These are phyloP conservation scores for Gracilaria gracilis DNA, from an alignment of 23 red algal genomes.

Conservation along the genomic window DNA sequence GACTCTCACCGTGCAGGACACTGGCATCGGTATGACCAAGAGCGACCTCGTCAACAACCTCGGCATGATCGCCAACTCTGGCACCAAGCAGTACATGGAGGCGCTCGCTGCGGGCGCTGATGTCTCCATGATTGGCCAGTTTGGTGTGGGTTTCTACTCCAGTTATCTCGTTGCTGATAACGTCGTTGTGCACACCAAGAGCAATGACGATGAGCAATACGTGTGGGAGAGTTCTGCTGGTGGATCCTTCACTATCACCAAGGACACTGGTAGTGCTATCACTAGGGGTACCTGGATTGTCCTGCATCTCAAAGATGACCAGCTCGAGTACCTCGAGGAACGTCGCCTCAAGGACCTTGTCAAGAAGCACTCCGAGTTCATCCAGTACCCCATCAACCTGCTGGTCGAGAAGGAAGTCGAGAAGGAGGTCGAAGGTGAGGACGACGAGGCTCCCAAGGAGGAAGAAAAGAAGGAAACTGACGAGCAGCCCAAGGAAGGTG, in stretches of 20 bases:
- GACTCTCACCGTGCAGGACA: conserved; percentile 92
- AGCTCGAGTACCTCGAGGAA: conserved; percentile 97
- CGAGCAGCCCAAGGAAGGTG: conserved; percentile 61
- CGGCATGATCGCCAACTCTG: conserved; percentile 97
- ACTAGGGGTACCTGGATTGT: conserved; percentile 93
- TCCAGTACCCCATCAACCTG: conserved; percentile 98
- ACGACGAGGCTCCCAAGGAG: conserved; percentile 50
- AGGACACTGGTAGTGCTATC: conserved; percentile 81
- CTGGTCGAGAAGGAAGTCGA: conserved; percentile 93
- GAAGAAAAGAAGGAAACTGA: conserved; percentile 72
- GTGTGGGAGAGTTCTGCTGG: conserved; percentile 99
- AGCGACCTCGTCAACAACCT: conserved; percentile 96
- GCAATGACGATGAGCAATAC: conserved; percentile 97
- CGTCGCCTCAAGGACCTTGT: conserved; percentile 95
- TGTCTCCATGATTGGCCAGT: conserved; percentile 98
- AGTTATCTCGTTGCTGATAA: conserved; percentile 94
- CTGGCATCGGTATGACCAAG: conserved; percentile 98
- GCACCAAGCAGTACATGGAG: conserved; percentile 98
- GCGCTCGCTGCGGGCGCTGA: conserved; percentile 94
- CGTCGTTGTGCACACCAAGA: conserved; percentile 96
- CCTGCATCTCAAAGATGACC: conserved; percentile 97
- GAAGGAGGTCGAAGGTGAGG: conserved; percentile 93
- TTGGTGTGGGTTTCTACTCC: conserved; percentile 99
- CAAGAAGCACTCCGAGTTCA: conserved; percentile 99
- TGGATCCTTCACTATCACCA: conserved; percentile 91